A percentile compares a stretch with the other conserved stretches of the same genome.
phyloP scores from a whole-genome alignment of 306 rosid species.

The Gleditsia sinensis region DNA sequence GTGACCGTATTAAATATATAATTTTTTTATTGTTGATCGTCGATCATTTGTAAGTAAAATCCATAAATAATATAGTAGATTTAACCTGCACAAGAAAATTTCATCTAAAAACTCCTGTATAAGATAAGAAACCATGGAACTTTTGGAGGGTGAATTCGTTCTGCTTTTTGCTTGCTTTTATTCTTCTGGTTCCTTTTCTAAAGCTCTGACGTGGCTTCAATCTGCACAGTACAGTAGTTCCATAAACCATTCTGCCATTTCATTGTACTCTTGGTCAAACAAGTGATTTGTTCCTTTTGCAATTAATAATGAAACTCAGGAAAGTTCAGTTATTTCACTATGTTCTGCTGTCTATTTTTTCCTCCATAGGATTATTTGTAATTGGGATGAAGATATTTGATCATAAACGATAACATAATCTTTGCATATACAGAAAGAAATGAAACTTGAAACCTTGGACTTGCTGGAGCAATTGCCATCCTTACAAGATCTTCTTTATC shows the following conservation, averaged over 20 bases:
- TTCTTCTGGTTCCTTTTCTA: background rate
- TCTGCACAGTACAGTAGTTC: background rate
- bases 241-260: background rate
- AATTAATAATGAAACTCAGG: no score
- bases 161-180: background rate
- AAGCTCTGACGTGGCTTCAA: background rate
- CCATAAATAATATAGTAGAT: no score
- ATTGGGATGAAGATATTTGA: background rate
- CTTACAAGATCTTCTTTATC: constrained; percentile 72
- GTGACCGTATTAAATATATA: background rate
- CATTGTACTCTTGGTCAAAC: background rate
- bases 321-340: background rate
- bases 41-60: no score
- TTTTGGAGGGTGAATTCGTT: background rate
- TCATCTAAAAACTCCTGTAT: background rate
- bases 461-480: constrained; percentile 83
- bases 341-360: background rate
- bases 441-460: constrained; percentile 59
- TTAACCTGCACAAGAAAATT: no score
- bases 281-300: background rate
- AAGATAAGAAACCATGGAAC: background rate
- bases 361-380: background rate
- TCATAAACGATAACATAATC: no score
- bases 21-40: background rate
- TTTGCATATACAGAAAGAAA: constrained; percentile 73